These are phyloP conservation scores for Mycena rebaudengoi DNA, from an alignment of 768 basidiomycete genomes.

Conservation along the genomic window DNA sequence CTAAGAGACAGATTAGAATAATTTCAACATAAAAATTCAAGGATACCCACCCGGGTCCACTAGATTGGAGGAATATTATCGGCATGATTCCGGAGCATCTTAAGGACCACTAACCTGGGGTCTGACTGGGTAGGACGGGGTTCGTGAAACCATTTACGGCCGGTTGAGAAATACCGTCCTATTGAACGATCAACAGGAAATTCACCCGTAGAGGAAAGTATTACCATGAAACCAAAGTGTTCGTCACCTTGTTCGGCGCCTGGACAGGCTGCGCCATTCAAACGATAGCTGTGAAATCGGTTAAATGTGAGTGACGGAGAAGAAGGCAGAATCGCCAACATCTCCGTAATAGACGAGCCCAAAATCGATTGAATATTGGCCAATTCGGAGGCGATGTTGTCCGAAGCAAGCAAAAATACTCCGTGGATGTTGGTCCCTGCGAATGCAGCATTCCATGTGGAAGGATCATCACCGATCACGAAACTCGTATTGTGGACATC, in stretches of 20 bases:
- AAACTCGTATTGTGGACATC: not conserved
- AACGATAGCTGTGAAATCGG: not conserved
- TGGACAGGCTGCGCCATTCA: conserved; percentile 26
- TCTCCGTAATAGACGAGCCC: not conserved
- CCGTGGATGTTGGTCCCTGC: conserved; percentile 1
- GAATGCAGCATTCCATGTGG: not conserved
- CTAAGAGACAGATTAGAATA: conserved; percentile 23
- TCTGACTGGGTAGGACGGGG: not conserved
- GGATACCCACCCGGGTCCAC: not conserved
- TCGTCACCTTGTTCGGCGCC: conserved; percentile 26
- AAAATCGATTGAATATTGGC: not conserved
- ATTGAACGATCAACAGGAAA: not conserved
- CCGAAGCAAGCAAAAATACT: not conserved
- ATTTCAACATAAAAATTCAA: not conserved
- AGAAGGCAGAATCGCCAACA: not conserved
- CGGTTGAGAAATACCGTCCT: conserved; percentile 40
- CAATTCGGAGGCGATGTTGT: not conserved
- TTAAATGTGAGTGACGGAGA: not conserved
- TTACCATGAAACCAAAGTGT: conserved; percentile 34
- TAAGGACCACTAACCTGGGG: not conserved
- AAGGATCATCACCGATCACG: not conserved
- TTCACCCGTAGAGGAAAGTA: not conserved
- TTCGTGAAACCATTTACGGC: conserved; percentile 19
- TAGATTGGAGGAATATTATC: not conserved
- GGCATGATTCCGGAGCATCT: not conserved